Conservation (phyloP, 2,329 filamentous ascomycete genomes). For the Fusarium goolgardi region DNA sequence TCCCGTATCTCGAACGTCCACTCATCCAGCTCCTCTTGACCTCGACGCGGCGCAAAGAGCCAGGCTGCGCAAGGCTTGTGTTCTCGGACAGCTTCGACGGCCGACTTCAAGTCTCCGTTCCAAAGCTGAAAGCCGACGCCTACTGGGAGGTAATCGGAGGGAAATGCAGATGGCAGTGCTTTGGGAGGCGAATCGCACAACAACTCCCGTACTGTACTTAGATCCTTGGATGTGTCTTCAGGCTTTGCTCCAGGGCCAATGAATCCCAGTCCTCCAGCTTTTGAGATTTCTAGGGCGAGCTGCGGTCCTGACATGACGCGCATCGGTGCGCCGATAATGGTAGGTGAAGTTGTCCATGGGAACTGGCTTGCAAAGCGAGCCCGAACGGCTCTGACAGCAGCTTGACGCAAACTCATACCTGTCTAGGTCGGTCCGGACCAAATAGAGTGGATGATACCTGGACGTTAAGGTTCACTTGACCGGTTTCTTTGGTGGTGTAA, state of each 20-base stretch:
- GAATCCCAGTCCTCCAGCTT: conserved; percentile 75
- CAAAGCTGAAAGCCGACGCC: conserved; percentile 60
- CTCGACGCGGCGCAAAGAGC: conserved; percentile 55
- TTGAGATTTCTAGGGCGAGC: conserved; percentile 72
- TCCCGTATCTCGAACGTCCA: conserved; percentile 60
- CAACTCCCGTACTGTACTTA: conserved; percentile 47
- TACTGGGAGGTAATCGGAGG: conserved; percentile 52
- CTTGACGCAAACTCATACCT: conserved; percentile 22
- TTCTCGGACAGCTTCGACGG: conserved; percentile 47
- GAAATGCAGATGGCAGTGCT: conserved; percentile 19
- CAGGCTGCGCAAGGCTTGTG: conserved; percentile 56
- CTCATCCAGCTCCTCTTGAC: conserved; percentile 53
- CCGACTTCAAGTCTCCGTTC: conserved; percentile 54
- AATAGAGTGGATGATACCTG: not conserved
- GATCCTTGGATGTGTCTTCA: conserved; percentile 47
- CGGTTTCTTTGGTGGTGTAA: not conserved
- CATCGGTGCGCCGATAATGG: conserved; percentile 76
- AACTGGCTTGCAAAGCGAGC: conserved; percentile 22
- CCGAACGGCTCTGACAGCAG: not conserved
- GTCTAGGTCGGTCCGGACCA: not conserved
- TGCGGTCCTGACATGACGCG: conserved; percentile 67
- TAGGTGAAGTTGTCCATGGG: conserved; percentile 53
- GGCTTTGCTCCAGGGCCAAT: conserved; percentile 56
- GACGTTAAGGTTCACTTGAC: not conserved
- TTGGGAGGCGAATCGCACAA: conserved; percentile 27